Evolutionary conservation across 2,329 filamentous ascomycete genomes (phyloP).

Genomic region (Fusarium buxicola): DNA sequence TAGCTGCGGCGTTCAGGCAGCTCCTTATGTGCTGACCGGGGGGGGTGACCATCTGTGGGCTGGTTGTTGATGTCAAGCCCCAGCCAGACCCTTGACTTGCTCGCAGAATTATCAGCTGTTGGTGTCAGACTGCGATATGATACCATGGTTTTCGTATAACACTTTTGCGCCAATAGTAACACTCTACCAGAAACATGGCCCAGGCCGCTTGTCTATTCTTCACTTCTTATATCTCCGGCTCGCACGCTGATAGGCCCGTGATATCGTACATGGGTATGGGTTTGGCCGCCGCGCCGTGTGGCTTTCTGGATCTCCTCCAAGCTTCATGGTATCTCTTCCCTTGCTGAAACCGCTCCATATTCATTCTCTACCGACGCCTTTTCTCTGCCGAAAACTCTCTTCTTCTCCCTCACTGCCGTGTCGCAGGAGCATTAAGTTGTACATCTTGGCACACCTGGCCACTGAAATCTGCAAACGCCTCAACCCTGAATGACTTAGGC

Average conservation of each 20-base stretch:
- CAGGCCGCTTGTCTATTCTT: constrained; percentile 31
- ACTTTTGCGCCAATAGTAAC: background rate
- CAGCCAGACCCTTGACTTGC: background rate
- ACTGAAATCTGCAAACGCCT: constrained; percentile 42
- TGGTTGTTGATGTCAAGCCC: background rate
- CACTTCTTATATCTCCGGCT: constrained; percentile 24
- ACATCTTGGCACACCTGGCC: constrained; percentile 39
- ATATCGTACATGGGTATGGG: constrained; percentile 27
- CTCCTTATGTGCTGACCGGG: constrained; percentile 2
- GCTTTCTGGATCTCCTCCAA: constrained; percentile 20
- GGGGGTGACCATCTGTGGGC: background rate
- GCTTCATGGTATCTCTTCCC: constrained; percentile 23
- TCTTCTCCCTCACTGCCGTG: constrained; percentile 39
- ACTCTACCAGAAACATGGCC: constrained; percentile 17
- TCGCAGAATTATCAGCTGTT: too few species aligned
- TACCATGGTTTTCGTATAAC: background rate
- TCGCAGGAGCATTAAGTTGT: constrained; percentile 46
- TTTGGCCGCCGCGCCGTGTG: constrained; percentile 10
- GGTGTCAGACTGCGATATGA: background rate
- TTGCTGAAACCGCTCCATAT: constrained; percentile 15
- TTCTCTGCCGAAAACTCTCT: constrained; percentile 21
- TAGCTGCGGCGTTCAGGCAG: constrained; percentile 19
- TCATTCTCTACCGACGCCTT: constrained; percentile 28
- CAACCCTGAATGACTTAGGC: constrained; percentile 32
- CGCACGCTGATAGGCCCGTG: constrained; percentile 17